Evolutionary conservation across 148 eudicot species (phyloP), one percentile per base, ranked within the genome.

Genomic region (Spergularia marina): DNA sequence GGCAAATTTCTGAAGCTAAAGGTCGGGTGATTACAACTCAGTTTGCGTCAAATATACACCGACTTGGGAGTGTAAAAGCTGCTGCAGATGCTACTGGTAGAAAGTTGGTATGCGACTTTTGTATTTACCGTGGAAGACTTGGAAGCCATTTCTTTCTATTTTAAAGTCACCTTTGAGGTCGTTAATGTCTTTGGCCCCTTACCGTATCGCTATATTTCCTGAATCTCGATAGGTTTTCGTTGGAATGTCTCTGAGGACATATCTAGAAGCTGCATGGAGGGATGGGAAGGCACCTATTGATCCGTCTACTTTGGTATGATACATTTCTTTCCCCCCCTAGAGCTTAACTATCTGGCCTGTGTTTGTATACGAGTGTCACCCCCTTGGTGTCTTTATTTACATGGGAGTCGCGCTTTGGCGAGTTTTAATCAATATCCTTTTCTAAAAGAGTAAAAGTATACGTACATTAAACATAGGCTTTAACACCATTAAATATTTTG

Each of bases 261-360:
- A 92, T 84, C 86, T 95, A 74, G 98, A 95, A 57, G 98, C 98
- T 82, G 98, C 98, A 51, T 95, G 94, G 94, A 92, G 80, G 86
- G 97, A 95, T 86, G 97, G 98, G 70, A 89, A 85, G 79, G 97
- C 98, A 79, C 91, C 96, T 76, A 90, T 95, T 82, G 98, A 95
- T 82, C 98, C 97, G n/a, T 92, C 98, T 73, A 92, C 96, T 74
- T 80, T 95, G 87, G 97, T 95, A 94, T 82, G 73, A 25, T 52
- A 1, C 17, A 47, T 67, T n/a, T n/a, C 25, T 23, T 58, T n/a
- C 20, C 51, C 55, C 65, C 18, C n/a, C 16, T 18, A 72, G 6
- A 34, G 36, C 36, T 30, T 30, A 3, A 30, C 36, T 30, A 30
- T 30, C 36, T 30, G 36, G 36, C 36, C 3, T 30, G 36, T 30